phyloP scores from a whole-genome alignment of 2,329 filamentous ascomycete species.

The Blastomyces emzantsi region DNA sequence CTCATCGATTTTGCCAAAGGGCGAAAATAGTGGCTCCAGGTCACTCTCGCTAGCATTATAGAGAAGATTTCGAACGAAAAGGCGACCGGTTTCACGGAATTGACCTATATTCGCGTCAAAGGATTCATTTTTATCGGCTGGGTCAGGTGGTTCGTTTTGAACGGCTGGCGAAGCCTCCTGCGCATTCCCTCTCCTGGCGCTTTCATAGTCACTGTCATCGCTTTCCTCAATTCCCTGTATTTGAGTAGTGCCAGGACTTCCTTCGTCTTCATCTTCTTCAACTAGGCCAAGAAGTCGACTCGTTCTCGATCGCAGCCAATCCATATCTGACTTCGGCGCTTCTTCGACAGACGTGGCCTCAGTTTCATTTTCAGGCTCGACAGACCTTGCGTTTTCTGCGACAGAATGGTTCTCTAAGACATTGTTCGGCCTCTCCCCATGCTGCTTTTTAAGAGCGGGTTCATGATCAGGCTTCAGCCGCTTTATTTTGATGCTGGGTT shows the following conservation, averaged over 20 bases:
- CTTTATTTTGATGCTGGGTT: conserved; percentile 36
- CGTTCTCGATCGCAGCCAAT: conserved; percentile 87
- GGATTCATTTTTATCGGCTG: conserved; percentile 28
- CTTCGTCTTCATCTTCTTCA: conserved; percentile 51
- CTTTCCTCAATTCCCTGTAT: conserved; percentile 12
- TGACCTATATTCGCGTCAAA: conserved; percentile 46
- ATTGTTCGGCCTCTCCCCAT: conserved; percentile 1
- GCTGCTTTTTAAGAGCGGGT: not conserved
- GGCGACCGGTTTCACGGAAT: conserved; percentile 62
- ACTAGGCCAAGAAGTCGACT: conserved; percentile 76
- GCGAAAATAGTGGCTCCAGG: conserved; percentile 58
- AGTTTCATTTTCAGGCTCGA: conserved; percentile 16
- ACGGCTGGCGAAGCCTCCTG: not conserved
- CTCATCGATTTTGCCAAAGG: conserved; percentile 73
- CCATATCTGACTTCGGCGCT: conserved; percentile 56
- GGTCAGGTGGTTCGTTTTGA: conserved; percentile 18
- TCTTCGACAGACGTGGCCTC: conserved; percentile 20
- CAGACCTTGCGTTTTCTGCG: conserved; percentile 12
- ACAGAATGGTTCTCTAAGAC: not conserved
- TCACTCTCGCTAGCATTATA: conserved; percentile 73
- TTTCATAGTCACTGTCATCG: conserved; percentile 9
- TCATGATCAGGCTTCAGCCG: conserved; percentile 2
- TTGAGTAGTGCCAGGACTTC: conserved; percentile 14
- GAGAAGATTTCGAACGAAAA: conserved; percentile 84
- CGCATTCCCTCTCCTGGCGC: conserved; percentile 17